These are phyloP conservation scores for Acacia acuminata DNA, from an alignment of 306 rosid species.

Conservation along the genomic window DNA sequence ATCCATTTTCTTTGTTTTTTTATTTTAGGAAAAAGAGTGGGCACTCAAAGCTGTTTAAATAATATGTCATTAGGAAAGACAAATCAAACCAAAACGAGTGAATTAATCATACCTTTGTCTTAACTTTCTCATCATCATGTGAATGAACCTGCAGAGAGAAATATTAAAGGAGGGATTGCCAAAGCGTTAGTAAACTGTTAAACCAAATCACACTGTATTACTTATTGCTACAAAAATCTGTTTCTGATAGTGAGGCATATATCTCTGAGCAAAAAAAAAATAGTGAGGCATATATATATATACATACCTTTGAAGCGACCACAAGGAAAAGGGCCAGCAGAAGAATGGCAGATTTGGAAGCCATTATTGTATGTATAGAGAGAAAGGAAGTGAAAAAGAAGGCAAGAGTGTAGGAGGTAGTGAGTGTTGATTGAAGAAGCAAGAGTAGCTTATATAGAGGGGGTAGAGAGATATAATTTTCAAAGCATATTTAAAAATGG, in stretches of 20 bases:
- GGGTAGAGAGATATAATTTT: not conserved
- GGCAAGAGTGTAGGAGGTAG: not conserved
- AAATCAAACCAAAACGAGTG: not conserved
- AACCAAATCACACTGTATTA: not conserved
- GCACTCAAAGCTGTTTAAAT: not conserved
- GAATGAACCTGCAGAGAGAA: slow-evolving; percentile 41
- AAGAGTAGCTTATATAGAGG: slow-evolving; percentile 35
- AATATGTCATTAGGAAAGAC: not conserved
- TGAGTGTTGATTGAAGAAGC: slow-evolving; percentile 5
- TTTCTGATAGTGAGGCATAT: not conserved
- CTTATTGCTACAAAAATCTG: not conserved
- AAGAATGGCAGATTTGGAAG: slow-evolving; percentile 45
- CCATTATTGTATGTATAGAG: slow-evolving; percentile 41
- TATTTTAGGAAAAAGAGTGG: not conserved
- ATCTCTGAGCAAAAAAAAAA: too few species aligned
- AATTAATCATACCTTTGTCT: slow-evolving; percentile 36
- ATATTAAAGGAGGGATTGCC: not conserved
- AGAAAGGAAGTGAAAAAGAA: slow-evolving; percentile 13
- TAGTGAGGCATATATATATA: not conserved
- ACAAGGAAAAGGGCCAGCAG: slow-evolving; percentile 45
- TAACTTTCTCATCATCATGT: slow-evolving; percentile 41
- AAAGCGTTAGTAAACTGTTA: slow-evolving; percentile 19
- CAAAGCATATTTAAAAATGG: not conserved
- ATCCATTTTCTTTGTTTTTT: not conserved
- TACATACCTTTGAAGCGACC: slow-evolving; percentile 35